Evolutionary conservation across 495 filamentous ascomycete genomes (phyloP), one percentile per base, ranked within the genome.

Genomic region (Collariella sp.): DNA sequence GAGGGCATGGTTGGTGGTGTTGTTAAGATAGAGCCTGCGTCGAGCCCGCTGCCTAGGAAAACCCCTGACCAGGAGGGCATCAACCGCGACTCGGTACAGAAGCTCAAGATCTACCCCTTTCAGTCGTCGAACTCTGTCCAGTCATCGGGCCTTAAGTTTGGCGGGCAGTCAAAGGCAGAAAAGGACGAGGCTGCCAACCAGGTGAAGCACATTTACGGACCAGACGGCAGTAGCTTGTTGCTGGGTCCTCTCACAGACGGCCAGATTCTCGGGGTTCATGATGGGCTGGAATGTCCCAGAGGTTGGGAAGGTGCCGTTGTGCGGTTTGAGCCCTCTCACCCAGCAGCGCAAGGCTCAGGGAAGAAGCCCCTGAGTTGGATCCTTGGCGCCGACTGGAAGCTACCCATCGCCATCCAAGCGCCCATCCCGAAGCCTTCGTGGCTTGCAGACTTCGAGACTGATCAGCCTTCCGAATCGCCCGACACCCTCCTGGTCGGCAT

Each of bases 161-260:
- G 94, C 5, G 87, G 88, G 7, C 88, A 95, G 54, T 86, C 87
- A 7, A 87, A 86, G 51, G 78, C 82, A 9, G 85, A 89, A 58
- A 73, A 79, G 41, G 83, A 90, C 66, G 83, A 87, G 56, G 76
- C 85, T 38, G 72, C 75, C 2, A 79, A 76, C 58, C 73, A 73
- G 40, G 71, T 86, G 46, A 66, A 68, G 46, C 71, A 76, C 44
- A 73, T 82, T 16, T 85, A 82, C 58, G 75, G 73, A 18, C 49
- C 78, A 66, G 68, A 75, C 62, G 67, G 76, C 50, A 75, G 77
- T 43, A 81, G 83, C 1, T 65, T 96, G 33, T 72, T 96, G n/a
- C 79, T 87, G 16, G 91, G 93, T 0, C 89, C 93, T 3, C 61
- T 98, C 24, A 96, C 91, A 0, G 86, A 96, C 70, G 89, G 93